phyloP scores from a whole-genome alignment of 108 stramenopile genomes.

The Stephanodiscus minutulus region DNA sequence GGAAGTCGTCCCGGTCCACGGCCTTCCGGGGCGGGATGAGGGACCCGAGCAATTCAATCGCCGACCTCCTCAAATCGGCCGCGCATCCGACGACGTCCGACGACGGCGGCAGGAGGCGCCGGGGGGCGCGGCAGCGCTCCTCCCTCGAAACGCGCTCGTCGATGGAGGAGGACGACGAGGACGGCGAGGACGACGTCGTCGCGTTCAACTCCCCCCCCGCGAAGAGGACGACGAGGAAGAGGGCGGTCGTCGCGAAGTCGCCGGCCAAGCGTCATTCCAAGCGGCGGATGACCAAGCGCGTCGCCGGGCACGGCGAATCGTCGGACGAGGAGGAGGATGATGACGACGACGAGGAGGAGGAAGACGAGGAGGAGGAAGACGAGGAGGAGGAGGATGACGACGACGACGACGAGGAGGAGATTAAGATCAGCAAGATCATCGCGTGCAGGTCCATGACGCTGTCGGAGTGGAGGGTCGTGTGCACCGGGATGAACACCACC shows the following conservation, averaged over 20 bases:
- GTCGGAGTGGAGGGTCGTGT: conserved; percentile 65
- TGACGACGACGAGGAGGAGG: conserved; percentile 37
- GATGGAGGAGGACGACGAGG: conserved; percentile 9
- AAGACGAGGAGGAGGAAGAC: conserved; percentile 62
- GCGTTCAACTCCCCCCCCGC: not conserved
- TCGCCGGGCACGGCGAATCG: conserved; percentile 24
- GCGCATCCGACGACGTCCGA: not conserved
- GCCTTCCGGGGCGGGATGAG: conserved; percentile 52
- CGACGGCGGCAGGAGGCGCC: not conserved
- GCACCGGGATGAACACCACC: conserved; percentile 70
- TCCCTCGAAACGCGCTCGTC: conserved; percentile 9
- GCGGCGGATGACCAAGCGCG: conserved; percentile 36
- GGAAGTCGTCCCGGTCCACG: conserved; percentile 43
- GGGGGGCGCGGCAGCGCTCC: conserved; percentile 23
- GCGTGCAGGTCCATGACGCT: conserved; percentile 58
- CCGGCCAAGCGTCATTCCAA: conserved; percentile 53
- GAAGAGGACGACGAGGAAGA: conserved; percentile 14
- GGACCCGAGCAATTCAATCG: conserved; percentile 47
- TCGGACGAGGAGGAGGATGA: conserved; percentile 40
- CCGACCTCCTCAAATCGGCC: conserved; percentile 44
- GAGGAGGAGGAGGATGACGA: conserved; percentile 42
- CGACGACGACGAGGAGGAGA: conserved; percentile 64
- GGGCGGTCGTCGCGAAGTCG: conserved; percentile 34
- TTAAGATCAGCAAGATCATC: conserved; percentile 77
- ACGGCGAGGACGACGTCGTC: conserved; percentile 36